Evolutionary conservation across 2,329 filamentous ascomycete species (phyloP).

Genomic region (Ambrosiella beaveri): DNA sequence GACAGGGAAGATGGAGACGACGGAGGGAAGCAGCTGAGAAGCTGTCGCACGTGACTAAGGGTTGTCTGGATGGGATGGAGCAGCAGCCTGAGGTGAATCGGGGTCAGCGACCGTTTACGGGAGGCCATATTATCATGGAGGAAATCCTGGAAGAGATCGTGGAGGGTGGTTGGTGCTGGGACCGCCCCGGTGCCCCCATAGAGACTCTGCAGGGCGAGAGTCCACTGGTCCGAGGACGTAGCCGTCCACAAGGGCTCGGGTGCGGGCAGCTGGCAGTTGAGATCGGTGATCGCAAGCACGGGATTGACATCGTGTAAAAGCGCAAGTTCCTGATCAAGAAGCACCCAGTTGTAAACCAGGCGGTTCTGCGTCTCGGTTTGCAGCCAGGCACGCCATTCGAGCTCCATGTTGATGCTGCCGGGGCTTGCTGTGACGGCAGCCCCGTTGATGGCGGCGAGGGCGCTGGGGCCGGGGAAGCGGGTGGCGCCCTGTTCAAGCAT

Average conservation of each 20-base stretch:
- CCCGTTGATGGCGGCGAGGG: neutral
- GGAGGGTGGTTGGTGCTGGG: conserved; percentile 37
- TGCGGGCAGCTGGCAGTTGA: conserved; percentile 44
- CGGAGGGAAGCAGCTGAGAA: conserved; percentile 48
- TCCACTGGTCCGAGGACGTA: conserved; percentile 40
- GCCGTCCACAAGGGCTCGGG: conserved; percentile 47
- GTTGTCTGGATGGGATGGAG: conserved; percentile 51
- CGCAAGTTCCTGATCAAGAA: conserved; percentile 55
- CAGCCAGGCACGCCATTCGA: conserved; percentile 46
- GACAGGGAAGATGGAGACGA: conserved; percentile 25
- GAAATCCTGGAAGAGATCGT: conserved; percentile 50
- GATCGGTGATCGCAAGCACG: conserved; percentile 46
- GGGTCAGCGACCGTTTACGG: conserved; percentile 26
- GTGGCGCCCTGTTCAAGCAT: conserved; percentile 36
- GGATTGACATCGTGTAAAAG: conserved; percentile 47
- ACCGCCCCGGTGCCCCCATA: conserved; percentile 28
- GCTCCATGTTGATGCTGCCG: conserved; percentile 24
- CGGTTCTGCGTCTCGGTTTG: conserved; percentile 46
- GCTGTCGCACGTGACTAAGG: conserved; percentile 46
- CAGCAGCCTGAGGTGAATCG: conserved; percentile 46
- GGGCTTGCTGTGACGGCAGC: neutral
- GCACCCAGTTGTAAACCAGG: conserved; percentile 58
- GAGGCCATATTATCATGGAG: conserved; percentile 43
- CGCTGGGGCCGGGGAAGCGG: neutral
- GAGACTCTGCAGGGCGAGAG: conserved; percentile 37